Base-by-base conservation (phyloP, 495 filamentous ascomycete genomes). In the Podospora sp. region DNA sequence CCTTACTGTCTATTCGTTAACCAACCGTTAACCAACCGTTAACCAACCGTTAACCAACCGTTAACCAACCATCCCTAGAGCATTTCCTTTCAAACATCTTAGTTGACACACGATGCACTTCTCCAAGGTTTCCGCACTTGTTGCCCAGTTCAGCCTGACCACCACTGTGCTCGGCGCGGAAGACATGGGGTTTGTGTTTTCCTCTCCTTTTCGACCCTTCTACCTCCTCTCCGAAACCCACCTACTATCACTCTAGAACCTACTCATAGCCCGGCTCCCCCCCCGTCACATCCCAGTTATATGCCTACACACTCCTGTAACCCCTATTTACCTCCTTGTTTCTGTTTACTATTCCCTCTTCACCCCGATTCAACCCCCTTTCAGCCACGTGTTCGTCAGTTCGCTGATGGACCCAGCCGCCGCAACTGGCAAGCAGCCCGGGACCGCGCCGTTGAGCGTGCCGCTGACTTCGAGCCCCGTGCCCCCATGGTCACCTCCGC, bases 71-170 rank as follows among this genome's bases (percentile, higher is more conserved):
- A 57, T 27, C 18, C 12, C 18, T 24, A 57, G 11, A 57, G 1
- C 22, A 14, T 27, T 26, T 57, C 12, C 9, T 11, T 26, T 27
- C 5, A 57, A 21, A 20, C 22, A 7, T 57, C 22, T 21, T 57
- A 25, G 11, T 25, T 26, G 46, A 12, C 6, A 22, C 65, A 68
- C 60, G 29, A 64, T 69, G 67, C 63, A 69, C 63, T 25, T 69
- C 62, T 40, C 46, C 29, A 69, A 69, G 62, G 22, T 69, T 49
- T 69, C 67, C 14, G 62, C 58, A n/a, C 46, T 69, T 25, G 33
- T 64, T 25, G 61, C 56, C 46, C 61, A 68, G 21, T 29, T 65
- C 56, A 53, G 62, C 51, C 27, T 69, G 62, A 62, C 67, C 22
- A 53, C 67, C 57, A 69, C 57, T 46, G 67, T 65, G 11, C 8